phyloP scores from a whole-genome alignment of 2,329 filamentous ascomycete genomes.

The Onygena corvina region DNA sequence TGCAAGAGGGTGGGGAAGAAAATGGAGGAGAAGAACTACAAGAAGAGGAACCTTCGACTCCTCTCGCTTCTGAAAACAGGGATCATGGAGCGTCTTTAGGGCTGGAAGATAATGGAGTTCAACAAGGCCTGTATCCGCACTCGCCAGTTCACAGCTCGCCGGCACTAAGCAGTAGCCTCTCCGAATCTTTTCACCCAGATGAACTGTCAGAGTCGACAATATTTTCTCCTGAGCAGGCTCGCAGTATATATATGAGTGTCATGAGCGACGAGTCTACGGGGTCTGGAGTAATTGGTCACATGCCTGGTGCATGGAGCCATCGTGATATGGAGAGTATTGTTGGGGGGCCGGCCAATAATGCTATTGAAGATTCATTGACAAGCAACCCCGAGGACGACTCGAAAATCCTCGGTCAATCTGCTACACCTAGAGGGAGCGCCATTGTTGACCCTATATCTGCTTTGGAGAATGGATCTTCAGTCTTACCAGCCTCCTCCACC shows the following conservation, averaged over 20 bases:
- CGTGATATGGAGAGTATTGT: conserved; percentile 5
- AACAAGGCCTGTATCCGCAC: background rate
- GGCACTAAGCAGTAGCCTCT: background rate
- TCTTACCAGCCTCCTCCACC: background rate
- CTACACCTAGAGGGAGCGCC: background rate
- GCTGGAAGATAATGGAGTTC: background rate
- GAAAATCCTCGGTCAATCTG: conserved; percentile 2
- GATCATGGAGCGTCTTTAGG: background rate
- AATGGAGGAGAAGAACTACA: conserved; percentile 1
- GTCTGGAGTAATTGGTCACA: conserved; percentile 22
- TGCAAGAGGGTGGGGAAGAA: background rate
- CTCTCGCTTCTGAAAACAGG: background rate
- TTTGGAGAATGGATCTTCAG: background rate
- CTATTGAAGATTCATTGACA: background rate
- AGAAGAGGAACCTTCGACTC: conserved; percentile 1
- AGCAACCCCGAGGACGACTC: background rate
- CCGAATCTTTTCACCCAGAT: conserved; percentile 13
- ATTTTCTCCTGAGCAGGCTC: conserved; percentile 40
- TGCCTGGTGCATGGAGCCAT: conserved; percentile 35
- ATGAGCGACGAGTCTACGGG: conserved; percentile 35
- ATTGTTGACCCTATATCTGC: background rate
- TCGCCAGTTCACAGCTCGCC: background rate
- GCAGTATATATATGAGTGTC: conserved; percentile 45
- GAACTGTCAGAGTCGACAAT: conserved; percentile 37
- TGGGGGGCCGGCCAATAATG: background rate